These are phyloP conservation scores for Poterioochromonas sp. DNA, from an alignment of 352 stramenopile species.

Conservation along the genomic window DNA sequence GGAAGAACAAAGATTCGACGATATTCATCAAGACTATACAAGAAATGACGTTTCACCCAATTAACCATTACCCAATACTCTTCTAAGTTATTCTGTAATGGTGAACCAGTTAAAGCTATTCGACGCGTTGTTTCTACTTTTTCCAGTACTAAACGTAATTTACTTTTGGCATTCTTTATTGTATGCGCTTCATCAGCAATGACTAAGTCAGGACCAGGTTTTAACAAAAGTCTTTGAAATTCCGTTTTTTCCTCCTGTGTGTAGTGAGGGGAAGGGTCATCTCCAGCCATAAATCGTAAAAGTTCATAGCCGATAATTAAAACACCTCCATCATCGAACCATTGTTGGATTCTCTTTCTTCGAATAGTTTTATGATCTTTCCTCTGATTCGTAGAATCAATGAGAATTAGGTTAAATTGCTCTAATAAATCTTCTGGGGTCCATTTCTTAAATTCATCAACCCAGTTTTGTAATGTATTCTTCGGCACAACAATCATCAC, in stretches of 20 bases:
- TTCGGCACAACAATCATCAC: slow-evolving; percentile 33
- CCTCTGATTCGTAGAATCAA: neutral
- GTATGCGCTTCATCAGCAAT: slow-evolving; percentile 59
- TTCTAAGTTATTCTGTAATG: slow-evolving; percentile 56
- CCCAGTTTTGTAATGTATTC: slow-evolving; percentile 40
- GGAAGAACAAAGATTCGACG: neutral
- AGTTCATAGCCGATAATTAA: slow-evolving; percentile 33
- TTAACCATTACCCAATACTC: slow-evolving; percentile 54
- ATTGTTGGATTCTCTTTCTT: neutral
- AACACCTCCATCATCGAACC: slow-evolving; percentile 21
- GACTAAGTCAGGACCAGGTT: slow-evolving; percentile 49
- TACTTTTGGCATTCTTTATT: slow-evolving; percentile 47
- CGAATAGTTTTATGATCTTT: neutral
- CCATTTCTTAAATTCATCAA: slow-evolving; percentile 37
- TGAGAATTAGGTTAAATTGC: neutral
- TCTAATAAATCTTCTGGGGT: neutral
- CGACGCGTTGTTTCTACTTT: slow-evolving; percentile 49
- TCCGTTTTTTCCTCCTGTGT: neutral
- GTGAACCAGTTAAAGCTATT: slow-evolving; percentile 55
- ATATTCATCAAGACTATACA: neutral
- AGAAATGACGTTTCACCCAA: slow-evolving; percentile 43
- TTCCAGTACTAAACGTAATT: slow-evolving; percentile 28
- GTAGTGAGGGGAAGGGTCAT: neutral
- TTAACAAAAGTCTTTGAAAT: neutral
- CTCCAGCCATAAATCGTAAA: neutral